Base-by-base conservation (phyloP, 306 rosid genomes). In the Vigna mungo region DNA sequence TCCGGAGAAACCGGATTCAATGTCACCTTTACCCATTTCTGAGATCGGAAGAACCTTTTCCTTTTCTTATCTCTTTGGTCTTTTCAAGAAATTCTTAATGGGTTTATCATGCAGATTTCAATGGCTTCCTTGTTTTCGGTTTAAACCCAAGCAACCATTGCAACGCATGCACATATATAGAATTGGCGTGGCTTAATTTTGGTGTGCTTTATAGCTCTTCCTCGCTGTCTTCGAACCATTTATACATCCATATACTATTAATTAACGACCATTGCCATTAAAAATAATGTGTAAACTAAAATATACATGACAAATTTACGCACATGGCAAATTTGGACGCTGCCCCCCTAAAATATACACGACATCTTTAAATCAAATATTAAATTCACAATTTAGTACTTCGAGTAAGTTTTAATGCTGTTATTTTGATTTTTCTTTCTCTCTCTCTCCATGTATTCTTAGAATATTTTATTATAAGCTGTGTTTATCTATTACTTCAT, bases 21-120 rank as follows among this genome's bases (percentile, higher is more conserved):
- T 75, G 32, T 84, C 87, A n/a, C 80, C 81, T 36, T 63, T 84
- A 10, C 81, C 84, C 86, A 79, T 83, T 37, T 41, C 46, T 36
- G 41, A 36, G 41, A 36, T 36, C 2, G 46, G 46, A 41, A 41
- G 12, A 41, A 41, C 12, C 41, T 36, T 36, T 36, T 36, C 41
- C 41, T 36, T 36, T 36, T 36, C 41, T 36, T 36, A 6, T 36
- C 8, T 36, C 41, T 36, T 6, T 20, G 6, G 7, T 36, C 41
- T 36, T 36, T 36, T 36, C 9, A 6, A 36, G 3, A 9, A 9
- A 41, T 41, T 41, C 46, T 41, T 1, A 41, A 41, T 41, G 67
- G 18, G 47, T 9, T 72, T 20, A 12, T 25, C 0, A 32, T 5
- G 6, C 5, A 41, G 46, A 53, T 34, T 25, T 49, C 53, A 62